These are phyloP conservation scores for Neofusicoccum laricinum DNA, from an alignment of 2,329 filamentous ascomycete genomes.

Conservation along the genomic window DNA sequence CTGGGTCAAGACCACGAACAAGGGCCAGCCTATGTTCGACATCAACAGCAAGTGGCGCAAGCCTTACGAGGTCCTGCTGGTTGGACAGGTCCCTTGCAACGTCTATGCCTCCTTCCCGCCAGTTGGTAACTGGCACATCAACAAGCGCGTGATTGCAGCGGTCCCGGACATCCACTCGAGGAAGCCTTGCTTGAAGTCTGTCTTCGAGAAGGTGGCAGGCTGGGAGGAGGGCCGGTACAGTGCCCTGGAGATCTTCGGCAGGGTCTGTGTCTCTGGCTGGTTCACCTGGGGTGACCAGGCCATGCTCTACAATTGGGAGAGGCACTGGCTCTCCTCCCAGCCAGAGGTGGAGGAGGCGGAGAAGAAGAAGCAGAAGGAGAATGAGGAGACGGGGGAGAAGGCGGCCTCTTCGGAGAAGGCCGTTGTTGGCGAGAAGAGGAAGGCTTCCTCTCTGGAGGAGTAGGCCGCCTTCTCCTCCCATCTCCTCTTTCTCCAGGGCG, in stretches of 20 bases:
- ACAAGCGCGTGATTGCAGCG: constrained; percentile 60
- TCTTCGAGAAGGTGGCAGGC: constrained; percentile 55
- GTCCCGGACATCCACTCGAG: constrained; percentile 76
- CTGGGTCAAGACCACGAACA: constrained; percentile 70
- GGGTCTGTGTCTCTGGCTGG: constrained; percentile 72
- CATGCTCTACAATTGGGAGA: constrained; percentile 63
- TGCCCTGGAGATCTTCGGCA: constrained; percentile 74
- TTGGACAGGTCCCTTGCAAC: constrained; percentile 47
- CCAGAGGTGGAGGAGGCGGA: neutral
- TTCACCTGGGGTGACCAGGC: constrained; percentile 76
- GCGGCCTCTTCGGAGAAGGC: neutral
- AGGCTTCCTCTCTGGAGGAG: neutral
- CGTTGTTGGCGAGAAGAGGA: neutral
- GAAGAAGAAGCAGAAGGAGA: neutral
- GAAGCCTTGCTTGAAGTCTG: constrained; percentile 66
- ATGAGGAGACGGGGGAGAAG: neutral
- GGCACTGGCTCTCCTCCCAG: constrained; percentile 43
- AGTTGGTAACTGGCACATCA: constrained; percentile 24
- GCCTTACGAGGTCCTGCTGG: constrained; percentile 65
- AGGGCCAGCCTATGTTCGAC: constrained; percentile 63
- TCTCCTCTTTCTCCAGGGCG: neutral
- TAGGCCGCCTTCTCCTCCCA: neutral
- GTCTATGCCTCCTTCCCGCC: neutral
- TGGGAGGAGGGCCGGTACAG: constrained; percentile 41
- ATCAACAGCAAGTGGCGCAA: constrained; percentile 65